Conservation (phyloP, 2,329 filamentous ascomycete genomes). For the Paecilomyces niveus region DNA sequence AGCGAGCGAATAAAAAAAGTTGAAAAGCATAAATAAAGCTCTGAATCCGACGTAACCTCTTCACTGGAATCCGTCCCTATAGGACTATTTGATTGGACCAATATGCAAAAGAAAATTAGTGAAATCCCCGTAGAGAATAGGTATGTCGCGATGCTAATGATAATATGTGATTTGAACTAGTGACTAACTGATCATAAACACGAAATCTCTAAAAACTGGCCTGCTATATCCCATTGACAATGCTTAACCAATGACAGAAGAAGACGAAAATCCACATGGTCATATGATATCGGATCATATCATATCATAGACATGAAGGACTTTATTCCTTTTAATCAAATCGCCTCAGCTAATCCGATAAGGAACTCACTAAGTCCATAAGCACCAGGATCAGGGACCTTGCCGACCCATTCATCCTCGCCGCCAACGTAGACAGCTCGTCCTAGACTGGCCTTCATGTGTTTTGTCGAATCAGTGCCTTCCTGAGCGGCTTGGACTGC, state of each 20-base stretch:
- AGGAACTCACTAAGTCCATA: constrained; percentile 82
- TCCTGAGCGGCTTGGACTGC: constrained; percentile 69
- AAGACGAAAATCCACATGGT: background rate
- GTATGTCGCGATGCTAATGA: too few species aligned
- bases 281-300: background rate
- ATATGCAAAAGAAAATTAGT: too few species aligned
- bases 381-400: constrained; percentile 67
- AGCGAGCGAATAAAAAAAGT: background rate
- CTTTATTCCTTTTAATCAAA: constrained; percentile 10
- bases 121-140: too few species aligned
- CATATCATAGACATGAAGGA: background rate
- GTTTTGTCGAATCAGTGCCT: constrained; percentile 78
- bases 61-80: too few species aligned
- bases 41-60: background rate
- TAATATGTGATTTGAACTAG: too few species aligned
- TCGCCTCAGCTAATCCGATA: constrained; percentile 60
- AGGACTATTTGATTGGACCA: too few species aligned
- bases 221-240: too few species aligned
- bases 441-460: constrained; percentile 85
- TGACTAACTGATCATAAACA: too few species aligned
- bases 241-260: too few species aligned
- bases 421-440: constrained; percentile 76
- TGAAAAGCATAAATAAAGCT: background rate
- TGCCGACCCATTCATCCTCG: constrained; percentile 54
- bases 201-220: too few species aligned